A percentile compares a stretch with the other conserved stretches of the same genome.
Conservation (phyloP, 148 eudicot species). For the Rheum nobile region DNA sequence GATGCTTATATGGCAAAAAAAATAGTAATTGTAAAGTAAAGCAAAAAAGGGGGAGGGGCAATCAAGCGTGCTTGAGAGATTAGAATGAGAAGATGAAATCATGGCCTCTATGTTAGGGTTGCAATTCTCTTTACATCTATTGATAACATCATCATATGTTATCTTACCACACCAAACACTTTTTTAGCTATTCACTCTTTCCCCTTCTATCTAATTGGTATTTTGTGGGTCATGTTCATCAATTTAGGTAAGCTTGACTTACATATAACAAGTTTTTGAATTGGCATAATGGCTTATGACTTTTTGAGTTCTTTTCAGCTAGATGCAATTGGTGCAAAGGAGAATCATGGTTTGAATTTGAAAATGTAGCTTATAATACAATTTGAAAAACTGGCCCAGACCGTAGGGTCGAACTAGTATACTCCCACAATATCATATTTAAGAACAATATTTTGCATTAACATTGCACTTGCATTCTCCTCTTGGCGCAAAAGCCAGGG, state of each 20-base stretch:
- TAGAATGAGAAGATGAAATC: neutral
- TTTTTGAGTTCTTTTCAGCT: neutral
- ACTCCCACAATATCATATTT: no score
- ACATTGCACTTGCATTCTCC: neutral
- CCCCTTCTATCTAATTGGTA: neutral
- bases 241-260: slow-evolving; percentile 1
- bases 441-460: neutral
- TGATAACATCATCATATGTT: no score
- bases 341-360: neutral
- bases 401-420: no score
- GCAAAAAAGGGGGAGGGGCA: neutral
- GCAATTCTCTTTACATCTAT: neutral
- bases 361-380: neutral
- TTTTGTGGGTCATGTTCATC: neutral
- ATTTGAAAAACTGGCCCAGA: no score
- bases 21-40: slow-evolving; percentile 6
- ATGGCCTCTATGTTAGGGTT: neutral
- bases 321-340: neutral
- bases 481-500: slow-evolving; percentile 8
- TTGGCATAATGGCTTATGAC: neutral
- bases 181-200: neutral
- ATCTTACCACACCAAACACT: neutral
- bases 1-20: slow-evolving; percentile 29
- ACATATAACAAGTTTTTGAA: neutral
- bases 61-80: slow-evolving; percentile 7